These are phyloP conservation scores for Fusarium sterilihyphosum DNA, from an alignment of 2,329 filamentous ascomycete species.

Conservation along the genomic window DNA sequence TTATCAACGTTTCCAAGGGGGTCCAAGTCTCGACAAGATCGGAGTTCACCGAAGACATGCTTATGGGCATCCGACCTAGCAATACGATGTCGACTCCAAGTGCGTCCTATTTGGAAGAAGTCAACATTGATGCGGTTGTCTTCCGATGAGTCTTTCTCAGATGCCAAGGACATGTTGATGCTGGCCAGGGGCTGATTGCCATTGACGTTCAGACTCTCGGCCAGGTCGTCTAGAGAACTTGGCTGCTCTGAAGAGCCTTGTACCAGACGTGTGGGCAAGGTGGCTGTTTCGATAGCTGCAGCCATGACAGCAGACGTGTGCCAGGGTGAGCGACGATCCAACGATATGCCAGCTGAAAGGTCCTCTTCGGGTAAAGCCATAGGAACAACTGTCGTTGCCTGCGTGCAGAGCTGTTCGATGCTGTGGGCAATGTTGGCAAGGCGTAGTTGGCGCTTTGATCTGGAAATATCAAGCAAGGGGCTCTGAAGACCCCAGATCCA, in stretches of 20 bases:
- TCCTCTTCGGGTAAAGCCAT: slow-evolving; percentile 69
- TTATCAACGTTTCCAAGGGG: slow-evolving; percentile 6
- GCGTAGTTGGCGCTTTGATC: slow-evolving; percentile 64
- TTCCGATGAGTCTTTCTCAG: slow-evolving; percentile 43
- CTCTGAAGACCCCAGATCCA: slow-evolving; percentile 89
- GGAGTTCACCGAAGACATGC: slow-evolving; percentile 46
- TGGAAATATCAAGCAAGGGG: slow-evolving; percentile 59
- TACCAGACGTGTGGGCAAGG: slow-evolving; percentile 77
- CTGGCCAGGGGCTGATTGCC: slow-evolving; percentile 84
- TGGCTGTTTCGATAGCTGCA: slow-evolving; percentile 80
- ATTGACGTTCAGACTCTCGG: slow-evolving; percentile 74
- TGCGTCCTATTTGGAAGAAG: slow-evolving; percentile 44
- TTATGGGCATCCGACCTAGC: slow-evolving; percentile 14
- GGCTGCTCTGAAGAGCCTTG: slow-evolving; percentile 51
- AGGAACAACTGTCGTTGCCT: slow-evolving; percentile 82
- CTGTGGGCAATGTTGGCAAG: slow-evolving; percentile 80
- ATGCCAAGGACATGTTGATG: slow-evolving; percentile 71
- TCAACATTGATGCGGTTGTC: slow-evolving; percentile 46
- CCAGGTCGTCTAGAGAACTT: slow-evolving; percentile 69
- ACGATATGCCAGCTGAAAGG: slow-evolving; percentile 65
- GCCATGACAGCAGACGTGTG: slow-evolving; percentile 80
- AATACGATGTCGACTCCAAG: slow-evolving; percentile 21
- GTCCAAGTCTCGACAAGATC: slow-evolving; percentile 35
- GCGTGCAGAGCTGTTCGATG: slow-evolving; percentile 72
- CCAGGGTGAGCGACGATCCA: slow-evolving; percentile 78